Percentiles rank a stretch among this genome's conserved stretches.
Conservation (phyloP, 192 early-diverging fungal species). For the Chytriomyces sp. region DNA sequence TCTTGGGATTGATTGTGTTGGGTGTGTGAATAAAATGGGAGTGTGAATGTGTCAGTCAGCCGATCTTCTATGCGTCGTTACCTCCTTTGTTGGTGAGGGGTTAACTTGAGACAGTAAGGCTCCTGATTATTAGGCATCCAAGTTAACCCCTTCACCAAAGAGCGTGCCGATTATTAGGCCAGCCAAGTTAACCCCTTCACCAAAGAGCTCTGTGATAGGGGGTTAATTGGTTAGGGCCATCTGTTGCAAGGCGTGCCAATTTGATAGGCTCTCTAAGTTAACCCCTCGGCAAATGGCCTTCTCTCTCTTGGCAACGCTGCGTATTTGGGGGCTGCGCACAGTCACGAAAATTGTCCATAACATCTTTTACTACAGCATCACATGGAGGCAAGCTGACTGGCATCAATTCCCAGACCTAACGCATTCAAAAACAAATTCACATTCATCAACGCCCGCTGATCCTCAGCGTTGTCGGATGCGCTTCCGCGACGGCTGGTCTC, state of each 20-base stretch:
- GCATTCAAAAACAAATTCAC: constrained; percentile 97
- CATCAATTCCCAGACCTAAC: constrained; percentile 83
- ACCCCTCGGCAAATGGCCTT: not conserved
- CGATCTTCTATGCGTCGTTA: no score
- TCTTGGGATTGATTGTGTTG: no score
- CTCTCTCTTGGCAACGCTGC: not conserved
- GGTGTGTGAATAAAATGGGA: no score
- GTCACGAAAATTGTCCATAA: not conserved
- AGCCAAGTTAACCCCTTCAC: no score
- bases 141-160: no score
- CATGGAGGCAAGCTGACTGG: constrained; percentile 68
- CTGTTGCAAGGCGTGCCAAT: not conserved
- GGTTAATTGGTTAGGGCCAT: no score
- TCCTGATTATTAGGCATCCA: no score
- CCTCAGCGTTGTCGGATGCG: constrained; percentile 35
- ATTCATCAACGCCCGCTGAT: constrained; percentile 72
- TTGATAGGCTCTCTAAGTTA: not conserved
- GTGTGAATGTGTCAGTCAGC: no score
- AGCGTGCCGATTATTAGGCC: no score
- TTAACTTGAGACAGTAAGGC: no score
- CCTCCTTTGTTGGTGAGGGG: no score
- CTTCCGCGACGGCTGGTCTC: constrained; percentile 66
- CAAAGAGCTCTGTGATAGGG: not conserved
- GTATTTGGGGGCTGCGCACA: not conserved
- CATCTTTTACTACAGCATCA: not conserved